These are phyloP conservation scores for Beta lomatogona DNA, from an alignment of 179 eudicot genomes.

Conservation along the genomic window DNA sequence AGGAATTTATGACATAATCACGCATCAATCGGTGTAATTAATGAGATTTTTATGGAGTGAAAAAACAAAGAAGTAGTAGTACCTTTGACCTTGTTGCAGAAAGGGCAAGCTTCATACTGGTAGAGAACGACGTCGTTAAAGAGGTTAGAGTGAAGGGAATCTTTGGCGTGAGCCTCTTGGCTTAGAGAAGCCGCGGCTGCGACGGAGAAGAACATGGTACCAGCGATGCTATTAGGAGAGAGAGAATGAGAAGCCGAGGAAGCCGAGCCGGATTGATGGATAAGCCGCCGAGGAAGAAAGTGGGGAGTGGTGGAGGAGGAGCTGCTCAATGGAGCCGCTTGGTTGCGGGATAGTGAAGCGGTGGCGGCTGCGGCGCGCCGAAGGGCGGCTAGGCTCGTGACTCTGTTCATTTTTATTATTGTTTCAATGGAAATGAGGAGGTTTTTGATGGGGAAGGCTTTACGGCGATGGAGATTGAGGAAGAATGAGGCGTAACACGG, in stretches of 20 bases:
- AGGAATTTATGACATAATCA: too few relatives aligned
- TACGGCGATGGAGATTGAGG: too few relatives aligned
- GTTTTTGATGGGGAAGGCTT: too few relatives aligned
- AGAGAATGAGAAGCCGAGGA: constrained; percentile 6
- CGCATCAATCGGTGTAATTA: too few relatives aligned
- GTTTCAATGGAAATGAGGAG: too few relatives aligned
- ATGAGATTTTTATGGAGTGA: neutral
- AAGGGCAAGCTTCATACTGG: constrained; percentile 96
- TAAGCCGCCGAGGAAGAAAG: constrained; percentile 19
- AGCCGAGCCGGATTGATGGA: constrained; percentile 3
- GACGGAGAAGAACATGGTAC: constrained; percentile 40
- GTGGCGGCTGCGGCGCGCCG: constrained; percentile 42
- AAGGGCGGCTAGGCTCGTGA: constrained; percentile 35
- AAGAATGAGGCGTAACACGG: too few relatives aligned
- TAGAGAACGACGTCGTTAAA: constrained; percentile 75
- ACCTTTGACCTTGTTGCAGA: constrained; percentile 98
- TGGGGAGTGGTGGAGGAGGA: constrained; percentile 1
- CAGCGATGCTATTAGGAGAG: constrained; percentile 26
- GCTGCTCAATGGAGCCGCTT: constrained; percentile 13
- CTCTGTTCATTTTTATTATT: constrained; percentile 29
- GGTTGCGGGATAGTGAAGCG: constrained; percentile 19
- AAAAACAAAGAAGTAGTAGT: neutral
- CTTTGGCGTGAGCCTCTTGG: constrained; percentile 68
- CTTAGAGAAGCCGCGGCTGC: constrained; percentile 47
- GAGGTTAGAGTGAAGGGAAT: constrained; percentile 33